Percentiles rank a stretch among this genome's conserved stretches.
Evolutionary conservation across 2,329 filamentous ascomycete species (phyloP).

Genomic region (Piedraia hortae): DNA sequence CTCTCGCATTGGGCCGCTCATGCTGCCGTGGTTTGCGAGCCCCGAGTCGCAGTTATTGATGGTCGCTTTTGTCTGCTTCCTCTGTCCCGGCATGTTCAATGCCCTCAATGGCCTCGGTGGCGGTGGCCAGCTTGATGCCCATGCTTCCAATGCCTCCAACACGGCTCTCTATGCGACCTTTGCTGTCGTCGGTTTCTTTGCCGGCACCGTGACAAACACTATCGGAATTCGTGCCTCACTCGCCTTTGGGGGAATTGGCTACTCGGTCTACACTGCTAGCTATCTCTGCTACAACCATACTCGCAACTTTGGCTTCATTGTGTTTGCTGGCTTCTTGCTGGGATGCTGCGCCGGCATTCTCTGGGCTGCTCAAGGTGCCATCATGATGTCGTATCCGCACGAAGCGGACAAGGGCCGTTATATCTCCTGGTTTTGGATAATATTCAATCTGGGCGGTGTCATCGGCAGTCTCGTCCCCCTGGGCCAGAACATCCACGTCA

Average conservation of each 20-base stretch:
- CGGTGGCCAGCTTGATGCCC: constrained; percentile 20
- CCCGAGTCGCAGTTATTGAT: constrained; percentile 22
- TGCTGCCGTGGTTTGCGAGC: constrained; percentile 22
- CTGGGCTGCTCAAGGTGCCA: constrained; percentile 60
- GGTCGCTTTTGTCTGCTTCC: constrained; percentile 25
- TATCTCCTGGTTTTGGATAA: constrained; percentile 81
- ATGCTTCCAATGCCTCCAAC: constrained; percentile 34
- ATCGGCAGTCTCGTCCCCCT: constrained; percentile 58
- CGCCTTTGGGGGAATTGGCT: constrained; percentile 46
- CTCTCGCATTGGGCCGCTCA: constrained; percentile 15
- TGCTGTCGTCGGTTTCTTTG: constrained; percentile 34
- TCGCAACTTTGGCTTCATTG: constrained; percentile 38
- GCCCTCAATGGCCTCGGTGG: constrained; percentile 24
- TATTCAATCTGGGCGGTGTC: constrained; percentile 78
- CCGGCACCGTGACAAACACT: constrained; percentile 47
- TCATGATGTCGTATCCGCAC: constrained; percentile 72
- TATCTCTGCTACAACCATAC: constrained; percentile 47
- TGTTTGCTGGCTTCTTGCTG: constrained; percentile 49
- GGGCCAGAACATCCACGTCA: constrained; percentile 39
- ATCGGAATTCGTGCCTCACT: constrained; percentile 42
- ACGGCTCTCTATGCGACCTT: constrained; percentile 49
- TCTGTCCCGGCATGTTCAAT: constrained; percentile 28
- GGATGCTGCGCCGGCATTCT: constrained; percentile 55
- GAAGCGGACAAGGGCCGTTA: constrained; percentile 65
- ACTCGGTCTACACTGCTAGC: constrained; percentile 44